A percentile compares a stretch with the other conserved stretches of the same genome.
phyloP scores from a whole-genome alignment of 2,329 filamentous ascomycete species.

The Berkeleyomyces rouxiae region DNA sequence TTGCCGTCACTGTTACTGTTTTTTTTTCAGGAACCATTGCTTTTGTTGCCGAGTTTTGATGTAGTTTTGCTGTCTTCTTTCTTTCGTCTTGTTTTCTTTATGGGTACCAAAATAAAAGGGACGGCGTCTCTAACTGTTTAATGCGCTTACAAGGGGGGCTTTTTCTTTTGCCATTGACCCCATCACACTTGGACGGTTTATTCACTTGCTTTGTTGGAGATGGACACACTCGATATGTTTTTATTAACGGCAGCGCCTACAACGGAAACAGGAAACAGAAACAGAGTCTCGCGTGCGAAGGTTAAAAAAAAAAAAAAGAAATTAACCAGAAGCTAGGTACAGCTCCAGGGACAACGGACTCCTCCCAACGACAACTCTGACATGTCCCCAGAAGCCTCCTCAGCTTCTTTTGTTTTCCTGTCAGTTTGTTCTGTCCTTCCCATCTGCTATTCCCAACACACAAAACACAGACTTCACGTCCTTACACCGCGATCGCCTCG shows the following conservation, averaged over 20 bases:
- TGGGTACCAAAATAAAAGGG: constrained; percentile 9
- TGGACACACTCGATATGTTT: too few species aligned
- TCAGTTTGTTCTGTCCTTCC: neutral
- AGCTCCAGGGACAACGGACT: neutral
- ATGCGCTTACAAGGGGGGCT: neutral
- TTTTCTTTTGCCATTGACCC: neutral
- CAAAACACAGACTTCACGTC: neutral
- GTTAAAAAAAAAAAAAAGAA: neutral
- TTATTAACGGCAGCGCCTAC: neutral
- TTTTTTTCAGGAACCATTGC: neutral
- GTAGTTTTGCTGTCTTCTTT: neutral
- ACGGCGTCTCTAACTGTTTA: constrained; percentile 7
- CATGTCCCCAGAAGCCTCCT: neutral
- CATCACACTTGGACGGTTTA: neutral
- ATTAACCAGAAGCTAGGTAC: neutral
- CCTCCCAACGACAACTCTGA: neutral
- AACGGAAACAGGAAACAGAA: neutral
- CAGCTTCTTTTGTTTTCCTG: neutral
- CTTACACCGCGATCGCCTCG: neutral
- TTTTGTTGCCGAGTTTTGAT: constrained; percentile 1
- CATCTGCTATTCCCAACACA: neutral
- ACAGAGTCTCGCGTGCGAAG: neutral
- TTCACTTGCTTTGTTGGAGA: neutral
- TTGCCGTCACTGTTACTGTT: constrained; percentile 1
- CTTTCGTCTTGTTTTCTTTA: constrained; percentile 6